Evolutionary conservation across 192 early-diverging fungal genomes (phyloP).

Genomic region (Rhizophagus clarus): DNA sequence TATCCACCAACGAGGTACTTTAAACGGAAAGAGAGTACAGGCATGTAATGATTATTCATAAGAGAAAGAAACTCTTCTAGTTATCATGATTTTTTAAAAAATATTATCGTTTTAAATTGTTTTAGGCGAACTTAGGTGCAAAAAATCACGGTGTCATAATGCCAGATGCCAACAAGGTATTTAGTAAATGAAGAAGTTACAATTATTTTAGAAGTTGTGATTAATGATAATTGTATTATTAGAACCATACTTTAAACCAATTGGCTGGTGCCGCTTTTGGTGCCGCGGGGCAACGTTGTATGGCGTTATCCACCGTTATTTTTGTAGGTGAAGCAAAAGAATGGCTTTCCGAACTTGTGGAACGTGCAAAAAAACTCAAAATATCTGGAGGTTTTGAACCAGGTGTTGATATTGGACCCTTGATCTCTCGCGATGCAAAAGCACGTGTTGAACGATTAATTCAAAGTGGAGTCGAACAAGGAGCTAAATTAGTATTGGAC

Average conservation of each 20-base stretch:
- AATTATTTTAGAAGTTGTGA: neutral
- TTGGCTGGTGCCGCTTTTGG: slow-evolving; percentile 95
- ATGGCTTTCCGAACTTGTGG: slow-evolving; percentile 90
- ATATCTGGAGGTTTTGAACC: slow-evolving; percentile 84
- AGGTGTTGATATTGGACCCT: slow-evolving; percentile 86
- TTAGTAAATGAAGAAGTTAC: neutral
- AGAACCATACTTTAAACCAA: slow-evolving; percentile 89
- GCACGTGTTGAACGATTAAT: slow-evolving; percentile 76
- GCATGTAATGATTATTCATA: neutral
- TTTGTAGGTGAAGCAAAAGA: slow-evolving; percentile 85
- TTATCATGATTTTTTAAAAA: neutral
- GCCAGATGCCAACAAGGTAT: slow-evolving; percentile 84
- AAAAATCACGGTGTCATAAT: slow-evolving; percentile 98
- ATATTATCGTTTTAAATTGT: neutral
- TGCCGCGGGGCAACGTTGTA: slow-evolving; percentile 97
- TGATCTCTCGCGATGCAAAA: slow-evolving; percentile 82
- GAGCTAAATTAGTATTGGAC: slow-evolving; percentile 84
- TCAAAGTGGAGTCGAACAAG: slow-evolving; percentile 80
- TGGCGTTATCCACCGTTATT: slow-evolving; percentile 91
- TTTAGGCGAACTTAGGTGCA: slow-evolving; percentile 86
- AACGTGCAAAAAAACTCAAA: slow-evolving; percentile 81
- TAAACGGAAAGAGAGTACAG: slow-evolving; percentile 94
- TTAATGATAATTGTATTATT: neutral
- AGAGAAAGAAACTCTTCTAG: neutral
- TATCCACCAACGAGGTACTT: slow-evolving; percentile 84